Percentiles rank a stretch among this genome's conserved stretches.
phyloP scores from a whole-genome alignment of 768 basidiomycete species.

The Naganishia vaughanmartiniae region DNA sequence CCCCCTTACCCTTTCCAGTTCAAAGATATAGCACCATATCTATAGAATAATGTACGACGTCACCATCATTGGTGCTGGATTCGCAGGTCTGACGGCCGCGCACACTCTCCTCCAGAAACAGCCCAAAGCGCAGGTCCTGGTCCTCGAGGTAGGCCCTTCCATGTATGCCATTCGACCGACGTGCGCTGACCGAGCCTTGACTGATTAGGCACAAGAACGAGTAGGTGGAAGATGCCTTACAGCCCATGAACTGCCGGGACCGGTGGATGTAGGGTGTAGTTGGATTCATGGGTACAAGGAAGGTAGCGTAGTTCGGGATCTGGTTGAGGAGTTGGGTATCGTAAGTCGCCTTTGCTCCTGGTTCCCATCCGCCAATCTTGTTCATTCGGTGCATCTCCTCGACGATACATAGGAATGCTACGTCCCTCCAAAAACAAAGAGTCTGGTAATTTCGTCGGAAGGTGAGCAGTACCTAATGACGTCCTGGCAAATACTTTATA shows the following conservation, averaged over 20 bases:
- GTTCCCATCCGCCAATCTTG: no score
- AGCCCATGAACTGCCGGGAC: conserved; percentile 32
- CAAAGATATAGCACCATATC: no score
- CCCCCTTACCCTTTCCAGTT: no score
- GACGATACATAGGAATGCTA: background rate
- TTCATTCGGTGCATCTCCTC: no score
- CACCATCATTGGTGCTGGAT: conserved; percentile 49
- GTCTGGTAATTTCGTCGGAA: background rate
- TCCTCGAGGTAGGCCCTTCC: conserved; percentile 38
- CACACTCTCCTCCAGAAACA: background rate
- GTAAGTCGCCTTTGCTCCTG: conserved; percentile 15
- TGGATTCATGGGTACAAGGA: conserved; percentile 51
- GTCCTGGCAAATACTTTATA: background rate
- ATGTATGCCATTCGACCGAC: no score
- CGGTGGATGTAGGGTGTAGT: conserved; percentile 49
- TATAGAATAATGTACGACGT: conserved; percentile 37
- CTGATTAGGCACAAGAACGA: conserved; percentile 39
- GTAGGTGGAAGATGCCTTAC: conserved; percentile 48
- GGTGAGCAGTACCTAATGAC: background rate
- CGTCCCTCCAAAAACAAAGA: background rate
- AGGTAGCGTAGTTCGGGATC: conserved; percentile 42
- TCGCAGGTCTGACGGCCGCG: conserved; percentile 26
- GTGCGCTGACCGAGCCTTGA: background rate
- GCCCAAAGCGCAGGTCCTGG: conserved; percentile 34
- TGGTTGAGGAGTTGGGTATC: conserved; percentile 44